phyloP scores from a whole-genome alignment of 164 flowering plant genomes.

The Amborella trichopoda region DNA sequence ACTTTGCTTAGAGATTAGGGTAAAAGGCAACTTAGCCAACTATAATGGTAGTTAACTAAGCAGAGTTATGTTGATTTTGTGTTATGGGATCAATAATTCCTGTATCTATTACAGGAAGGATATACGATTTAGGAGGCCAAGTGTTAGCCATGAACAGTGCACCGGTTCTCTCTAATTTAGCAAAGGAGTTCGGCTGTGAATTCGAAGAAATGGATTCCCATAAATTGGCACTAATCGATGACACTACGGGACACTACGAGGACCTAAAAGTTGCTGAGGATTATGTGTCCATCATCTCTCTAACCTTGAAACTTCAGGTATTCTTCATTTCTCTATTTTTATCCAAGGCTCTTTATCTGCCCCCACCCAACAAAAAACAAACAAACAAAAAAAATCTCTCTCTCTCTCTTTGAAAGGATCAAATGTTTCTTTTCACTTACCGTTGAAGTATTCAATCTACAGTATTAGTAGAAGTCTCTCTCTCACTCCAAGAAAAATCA shows the following conservation, averaged over 20 bases:
- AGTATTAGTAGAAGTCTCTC: too few relatives aligned
- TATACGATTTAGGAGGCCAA: conserved; percentile 81
- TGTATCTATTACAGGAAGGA: conserved; percentile 36
- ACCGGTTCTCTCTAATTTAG: conserved; percentile 57
- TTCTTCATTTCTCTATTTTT: conserved; percentile 5
- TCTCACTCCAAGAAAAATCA: too few relatives aligned
- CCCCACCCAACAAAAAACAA: background rate
- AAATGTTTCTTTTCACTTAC: too few relatives aligned
- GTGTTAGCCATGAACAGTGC: conserved; percentile 80
- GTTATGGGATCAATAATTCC: too few relatives aligned
- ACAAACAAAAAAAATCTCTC: too few relatives aligned
- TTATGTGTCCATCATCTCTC: conserved; percentile 51
- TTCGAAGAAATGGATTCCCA: conserved; percentile 64
- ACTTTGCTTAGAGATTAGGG: too few relatives aligned
- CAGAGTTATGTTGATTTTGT: too few relatives aligned
- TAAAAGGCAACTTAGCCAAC: too few relatives aligned
- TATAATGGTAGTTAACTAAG: too few relatives aligned
- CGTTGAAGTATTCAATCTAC: too few relatives aligned
- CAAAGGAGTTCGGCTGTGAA: conserved; percentile 48
- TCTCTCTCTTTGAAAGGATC: background rate
- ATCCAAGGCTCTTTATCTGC: too few relatives aligned
- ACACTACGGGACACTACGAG: conserved; percentile 39
- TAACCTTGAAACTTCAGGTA: conserved; percentile 70
- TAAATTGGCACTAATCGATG: conserved; percentile 55
- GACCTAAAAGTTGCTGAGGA: conserved; percentile 64